Percentiles rank a stretch among this genome's conserved stretches.
Evolutionary conservation across 306 rosid species (phyloP).

Genomic region (Albizia julibrissin): DNA sequence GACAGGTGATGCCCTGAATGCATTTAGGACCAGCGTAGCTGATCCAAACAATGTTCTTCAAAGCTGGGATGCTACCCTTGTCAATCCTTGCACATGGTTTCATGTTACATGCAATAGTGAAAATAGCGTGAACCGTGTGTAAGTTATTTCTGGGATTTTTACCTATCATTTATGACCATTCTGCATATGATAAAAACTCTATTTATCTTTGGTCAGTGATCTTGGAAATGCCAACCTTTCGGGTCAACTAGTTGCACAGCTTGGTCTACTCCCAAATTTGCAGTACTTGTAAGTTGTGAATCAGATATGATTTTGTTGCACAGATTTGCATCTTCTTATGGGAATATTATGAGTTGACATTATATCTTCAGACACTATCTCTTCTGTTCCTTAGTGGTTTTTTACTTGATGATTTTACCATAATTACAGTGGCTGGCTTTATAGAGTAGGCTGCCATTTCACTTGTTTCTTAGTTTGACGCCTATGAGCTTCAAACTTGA

Average conservation of each 20-base stretch:
- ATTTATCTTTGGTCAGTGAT: slow-evolving; percentile 50
- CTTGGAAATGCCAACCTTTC: slow-evolving; percentile 77
- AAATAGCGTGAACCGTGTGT: slow-evolving; percentile 66
- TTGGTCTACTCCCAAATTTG: slow-evolving; percentile 61
- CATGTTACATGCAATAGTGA: slow-evolving; percentile 59
- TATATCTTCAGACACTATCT: not conserved
- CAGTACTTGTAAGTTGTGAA: slow-evolving; percentile 64
- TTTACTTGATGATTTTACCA: not conserved
- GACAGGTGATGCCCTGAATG: slow-evolving; percentile 68
- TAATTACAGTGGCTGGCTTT: not conserved
- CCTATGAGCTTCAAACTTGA: not conserved
- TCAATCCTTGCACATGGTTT: slow-evolving; percentile 82
- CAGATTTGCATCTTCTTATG: not conserved
- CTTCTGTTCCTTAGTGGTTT: not conserved
- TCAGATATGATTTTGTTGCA: not conserved
- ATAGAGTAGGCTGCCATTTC: not conserved
- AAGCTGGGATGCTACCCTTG: slow-evolving; percentile 69
- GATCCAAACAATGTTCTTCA: slow-evolving; percentile 61
- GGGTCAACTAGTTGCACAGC: slow-evolving; percentile 61
- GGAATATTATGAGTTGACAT: not conserved
- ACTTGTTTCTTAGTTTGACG: not conserved
- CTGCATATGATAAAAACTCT: not conserved
- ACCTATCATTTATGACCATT: not conserved
- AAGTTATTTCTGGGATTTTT: slow-evolving; percentile 37
- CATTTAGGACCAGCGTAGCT: slow-evolving; percentile 45